These are phyloP conservation scores for Rosa multiflora DNA, from an alignment of 306 rosid genomes.

Conservation along the genomic window DNA sequence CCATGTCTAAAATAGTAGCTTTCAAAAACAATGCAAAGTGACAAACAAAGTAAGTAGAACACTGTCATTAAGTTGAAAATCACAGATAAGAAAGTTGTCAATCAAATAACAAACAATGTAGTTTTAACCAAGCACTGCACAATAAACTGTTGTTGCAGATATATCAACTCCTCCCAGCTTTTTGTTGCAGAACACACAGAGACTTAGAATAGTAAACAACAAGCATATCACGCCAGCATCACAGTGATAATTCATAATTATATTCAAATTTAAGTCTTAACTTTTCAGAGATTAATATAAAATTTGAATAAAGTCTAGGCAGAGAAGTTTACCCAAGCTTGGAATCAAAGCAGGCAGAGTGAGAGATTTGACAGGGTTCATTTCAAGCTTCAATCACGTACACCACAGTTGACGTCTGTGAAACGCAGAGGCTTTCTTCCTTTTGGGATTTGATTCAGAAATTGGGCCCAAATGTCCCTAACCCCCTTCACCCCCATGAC, in stretches of 20 bases:
- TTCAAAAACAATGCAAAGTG: no score
- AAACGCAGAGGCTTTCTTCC: background rate
- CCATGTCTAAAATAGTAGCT: background rate
- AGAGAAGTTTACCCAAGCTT: slow-evolving; percentile 11
- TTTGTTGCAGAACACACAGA: no score
- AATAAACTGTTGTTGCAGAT: background rate
- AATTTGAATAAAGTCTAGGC: background rate
- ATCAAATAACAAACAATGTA: background rate
- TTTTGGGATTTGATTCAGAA: background rate
- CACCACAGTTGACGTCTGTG: background rate
- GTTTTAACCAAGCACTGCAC: background rate
- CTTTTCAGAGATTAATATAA: background rate
- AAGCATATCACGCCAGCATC: background rate
- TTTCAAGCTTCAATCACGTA: background rate
- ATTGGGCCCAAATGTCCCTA: background rate
- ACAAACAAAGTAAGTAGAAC: background rate
- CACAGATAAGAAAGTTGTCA: background rate
- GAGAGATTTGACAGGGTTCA: background rate
- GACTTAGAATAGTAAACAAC: background rate
- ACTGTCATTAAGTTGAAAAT: background rate
- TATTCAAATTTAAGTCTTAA: no score
- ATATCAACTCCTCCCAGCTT: no score
- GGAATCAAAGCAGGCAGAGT: background rate
- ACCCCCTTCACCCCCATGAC: no score
- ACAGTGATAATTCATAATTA: background rate